Evolutionary conservation across 2,329 filamentous ascomycete species (phyloP), one percentile per base, ranked within the genome.

Genomic region (Botryotinia narcissicola): DNA sequence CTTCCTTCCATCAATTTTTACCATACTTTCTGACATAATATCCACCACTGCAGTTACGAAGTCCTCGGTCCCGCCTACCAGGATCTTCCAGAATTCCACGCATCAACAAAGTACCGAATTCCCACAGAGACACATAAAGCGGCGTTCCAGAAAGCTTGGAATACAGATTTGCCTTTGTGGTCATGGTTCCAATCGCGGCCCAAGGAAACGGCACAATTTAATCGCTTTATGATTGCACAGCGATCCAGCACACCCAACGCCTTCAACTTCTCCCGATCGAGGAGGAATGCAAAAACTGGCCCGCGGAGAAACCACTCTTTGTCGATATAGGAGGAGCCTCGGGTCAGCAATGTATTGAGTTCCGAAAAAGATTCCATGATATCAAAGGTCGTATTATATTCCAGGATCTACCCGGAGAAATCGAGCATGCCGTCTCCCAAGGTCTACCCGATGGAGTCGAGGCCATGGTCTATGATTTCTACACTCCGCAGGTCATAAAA

Each of bases 331-430:
- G 54, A 16, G 71, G 64, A 1, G 71, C 35, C 1, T 51, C 48
- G 0, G 64, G 71, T 25, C 64, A 60, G 14, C 64, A 73, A 25
- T 57, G 40, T 35, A 54, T 62, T 16, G 71, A 63, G 40, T 69
- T 73, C 5, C 25, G 18, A 25, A 42, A 48, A 40, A 9, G 57
- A 25, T 73, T 61, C 14, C 71, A 64, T 2, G 22, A 62, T 20
- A 42, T 73, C 1, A 42, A 32, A 10, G 57, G 78, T 63, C 76
- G 79, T 5, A 75, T 84, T 9, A 78, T 85, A 7, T 74, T 86
- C 3, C 82, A 86, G 73, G 84, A 86, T 72, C 75, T 81, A 1
- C 80, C 80, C 0, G 12, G 46, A 40, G 46, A 54, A 12, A 37
- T 74, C 0, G 73, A 79, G 42, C 48, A 66, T 35, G 78, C 78